Evolutionary conservation across 208 protist genomes (phyloP).

Genomic region (Crithidia expoeki): DNA sequence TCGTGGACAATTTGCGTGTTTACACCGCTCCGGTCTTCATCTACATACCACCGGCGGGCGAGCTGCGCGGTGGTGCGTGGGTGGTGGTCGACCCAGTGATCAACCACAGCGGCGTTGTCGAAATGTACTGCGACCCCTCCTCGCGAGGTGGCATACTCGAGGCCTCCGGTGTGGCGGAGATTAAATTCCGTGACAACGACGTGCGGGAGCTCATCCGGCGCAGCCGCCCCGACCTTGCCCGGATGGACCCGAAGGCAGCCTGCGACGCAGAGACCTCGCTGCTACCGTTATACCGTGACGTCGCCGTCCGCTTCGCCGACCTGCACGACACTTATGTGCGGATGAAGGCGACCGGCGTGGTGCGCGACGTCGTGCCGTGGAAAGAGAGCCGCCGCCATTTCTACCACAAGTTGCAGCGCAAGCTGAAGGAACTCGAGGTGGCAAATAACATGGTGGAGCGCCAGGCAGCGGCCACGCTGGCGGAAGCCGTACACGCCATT

Average conservation of each 20-base stretch:
- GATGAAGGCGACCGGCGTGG: slow-evolving; percentile 95
- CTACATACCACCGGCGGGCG: slow-evolving; percentile 97
- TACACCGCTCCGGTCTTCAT: slow-evolving; percentile 97
- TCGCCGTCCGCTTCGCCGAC: slow-evolving; percentile 96
- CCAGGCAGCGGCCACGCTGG: slow-evolving; percentile 30
- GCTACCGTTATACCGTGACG: slow-evolving; percentile 92
- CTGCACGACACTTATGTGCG: slow-evolving; percentile 96
- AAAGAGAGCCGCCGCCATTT: slow-evolving; percentile 89
- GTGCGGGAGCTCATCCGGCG: slow-evolving; percentile 91
- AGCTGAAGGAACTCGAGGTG: slow-evolving; percentile 83
- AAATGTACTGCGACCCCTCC: slow-evolving; percentile 97
- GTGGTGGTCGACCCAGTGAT: slow-evolving; percentile 98
- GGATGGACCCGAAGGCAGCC: slow-evolving; percentile 44
- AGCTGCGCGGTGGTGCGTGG: slow-evolving; percentile 98
- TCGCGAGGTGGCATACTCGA: slow-evolving; percentile 96
- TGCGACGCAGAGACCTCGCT: slow-evolving; percentile 55
- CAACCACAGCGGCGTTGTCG: slow-evolving; percentile 95
- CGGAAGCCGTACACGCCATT: slow-evolving; percentile 47
- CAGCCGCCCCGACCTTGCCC: slow-evolving; percentile 67
- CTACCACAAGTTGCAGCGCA: slow-evolving; percentile 91
- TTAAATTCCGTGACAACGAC: slow-evolving; percentile 96
- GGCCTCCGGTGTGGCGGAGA: slow-evolving; percentile 94
- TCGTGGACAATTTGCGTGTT: slow-evolving; percentile 97
- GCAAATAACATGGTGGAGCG: slow-evolving; percentile 62
- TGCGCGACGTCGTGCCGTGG: slow-evolving; percentile 94